Evolutionary conservation across 345 rosid genomes (phyloP).

Genomic region (Acer yangbiense): DNA sequence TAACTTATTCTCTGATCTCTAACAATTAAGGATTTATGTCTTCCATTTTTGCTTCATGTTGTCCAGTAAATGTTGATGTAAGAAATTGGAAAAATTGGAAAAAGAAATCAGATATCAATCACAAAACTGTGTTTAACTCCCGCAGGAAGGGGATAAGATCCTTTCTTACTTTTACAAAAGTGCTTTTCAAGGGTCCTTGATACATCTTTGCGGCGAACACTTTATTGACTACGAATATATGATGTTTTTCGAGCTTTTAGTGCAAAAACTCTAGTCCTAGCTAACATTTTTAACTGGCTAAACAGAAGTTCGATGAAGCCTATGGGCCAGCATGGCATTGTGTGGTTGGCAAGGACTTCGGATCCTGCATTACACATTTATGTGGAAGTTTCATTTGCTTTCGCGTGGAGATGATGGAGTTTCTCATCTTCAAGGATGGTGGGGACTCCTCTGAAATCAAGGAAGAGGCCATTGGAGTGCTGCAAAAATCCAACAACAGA

Average conservation of each 20-base stretch:
- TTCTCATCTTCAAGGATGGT: constrained; percentile 54
- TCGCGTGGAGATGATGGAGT: constrained; percentile 50
- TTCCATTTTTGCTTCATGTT: neutral
- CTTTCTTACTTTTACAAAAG: neutral
- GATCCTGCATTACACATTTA: constrained; percentile 54
- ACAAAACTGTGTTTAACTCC: too few relatives aligned
- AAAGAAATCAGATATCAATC: neutral
- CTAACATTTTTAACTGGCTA: neutral
- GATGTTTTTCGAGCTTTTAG: neutral
- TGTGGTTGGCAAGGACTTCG: constrained; percentile 53
- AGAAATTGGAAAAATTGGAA: neutral
- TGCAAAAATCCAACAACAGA: constrained; percentile 24
- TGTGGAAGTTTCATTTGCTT: constrained; percentile 51
- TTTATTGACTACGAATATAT: neutral
- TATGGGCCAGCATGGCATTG: constrained; percentile 54
- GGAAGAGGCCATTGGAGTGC: constrained; percentile 47
- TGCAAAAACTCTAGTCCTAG: neutral
- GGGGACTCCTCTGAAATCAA: constrained; percentile 43
- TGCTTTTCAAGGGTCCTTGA: neutral
- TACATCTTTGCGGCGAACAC: neutral
- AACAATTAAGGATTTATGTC: neutral
- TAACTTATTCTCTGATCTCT: constrained; percentile 11
- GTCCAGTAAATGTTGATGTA: neutral
- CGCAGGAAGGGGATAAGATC: neutral
- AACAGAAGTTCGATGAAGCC: constrained; percentile 53